These are phyloP conservation scores for Clarireedia monteithiana DNA, from an alignment of 2,329 filamentous ascomycete genomes.

Conservation along the genomic window DNA sequence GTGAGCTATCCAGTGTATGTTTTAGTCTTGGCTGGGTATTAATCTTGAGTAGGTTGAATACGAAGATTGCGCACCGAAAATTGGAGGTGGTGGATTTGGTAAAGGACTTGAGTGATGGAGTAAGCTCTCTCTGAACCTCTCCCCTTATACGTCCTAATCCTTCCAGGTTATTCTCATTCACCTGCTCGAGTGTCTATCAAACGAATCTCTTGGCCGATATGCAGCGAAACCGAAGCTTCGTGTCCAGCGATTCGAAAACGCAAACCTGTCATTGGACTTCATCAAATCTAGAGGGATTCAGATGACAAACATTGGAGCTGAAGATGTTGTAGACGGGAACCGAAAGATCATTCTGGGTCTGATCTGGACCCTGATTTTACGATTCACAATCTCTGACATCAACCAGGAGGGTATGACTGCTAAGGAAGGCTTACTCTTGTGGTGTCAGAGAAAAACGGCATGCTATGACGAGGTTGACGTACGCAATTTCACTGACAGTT, in stretches of 20 bases:
- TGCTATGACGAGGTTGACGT: conserved; percentile 98
- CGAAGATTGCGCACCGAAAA: conserved; percentile 73
- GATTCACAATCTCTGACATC: conserved; percentile 98
- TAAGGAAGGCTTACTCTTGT: conserved; percentile 88
- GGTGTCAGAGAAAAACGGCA: conserved; percentile 97
- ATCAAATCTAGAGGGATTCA: conserved; percentile 87
- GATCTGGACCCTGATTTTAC: conserved; percentile 96
- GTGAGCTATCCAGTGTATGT: conserved; percentile 33
- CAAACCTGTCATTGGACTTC: conserved; percentile 89
- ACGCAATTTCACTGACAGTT: conserved; percentile 87
- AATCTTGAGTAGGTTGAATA: conserved; percentile 67
- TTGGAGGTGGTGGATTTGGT: conserved; percentile 83
- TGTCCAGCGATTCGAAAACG: conserved; percentile 96
- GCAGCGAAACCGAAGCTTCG: conserved; percentile 92
- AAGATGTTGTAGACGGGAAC: conserved; percentile 97
- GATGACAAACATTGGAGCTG: conserved; percentile 96
- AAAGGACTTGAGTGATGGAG: conserved; percentile 84
- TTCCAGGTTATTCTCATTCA: conserved; percentile 85
- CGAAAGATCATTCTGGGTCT: conserved; percentile 93
- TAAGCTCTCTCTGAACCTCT: conserved; percentile 41
- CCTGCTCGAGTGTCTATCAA: conserved; percentile 90
- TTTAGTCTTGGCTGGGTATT: conserved; percentile 7
- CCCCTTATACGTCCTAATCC: conserved; percentile 17
- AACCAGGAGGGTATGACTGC: conserved; percentile 97
- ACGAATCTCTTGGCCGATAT: conserved; percentile 92